Evolutionary conservation across 352 stramenopile species (phyloP), one percentile per base, ranked within the genome.

Genomic region (Detonula confervacea): DNA sequence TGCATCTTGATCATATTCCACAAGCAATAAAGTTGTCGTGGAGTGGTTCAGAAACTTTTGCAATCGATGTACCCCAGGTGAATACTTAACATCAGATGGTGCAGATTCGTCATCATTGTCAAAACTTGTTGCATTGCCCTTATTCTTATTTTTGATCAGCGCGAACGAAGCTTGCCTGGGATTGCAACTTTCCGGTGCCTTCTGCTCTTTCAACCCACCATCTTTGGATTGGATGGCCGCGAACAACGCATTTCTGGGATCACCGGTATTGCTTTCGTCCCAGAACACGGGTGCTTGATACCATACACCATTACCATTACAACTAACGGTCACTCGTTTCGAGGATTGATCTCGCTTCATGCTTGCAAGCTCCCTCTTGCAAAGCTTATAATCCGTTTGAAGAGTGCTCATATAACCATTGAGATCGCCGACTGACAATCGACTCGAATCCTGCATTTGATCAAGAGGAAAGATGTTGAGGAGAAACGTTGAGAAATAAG

Each of bases 381-480:
- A 93, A 25, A 86, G 80, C 11, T 87, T 20, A 14, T 86, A 80
- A 16, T 81, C 73, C 29, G 73, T 80, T 29, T 66, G 42, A 7
- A 93, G 47, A 44, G 61, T 82, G 44, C 66, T 69, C 24, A 91
- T 81, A 56, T 93, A 86, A 33, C 59, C 67, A 18, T 73, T 81
- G 63, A 94, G 60, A 56, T 94, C 89, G 46, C 68, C 59, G 39
- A 94, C 79, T 0, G 80, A 81, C 47, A 94, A 80, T 46, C 81
- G 57, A 56, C 84, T 89, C 39, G 86, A 89, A 70, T 85, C 79
- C 66, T 91, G 63, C 39, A 68, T 80, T 22, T 46, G n/a, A n/a
- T n/a, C n/a, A n/a, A n/a, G n/a, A n/a, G n/a, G n/a, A n/a, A n/a
- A n/a, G n/a, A n/a, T n/a, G n/a, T n/a, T n/a, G n/a, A n/a, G n/a